Percentiles rank a stretch among this genome's conserved stretches.
These are phyloP conservation scores for Hanseniaspora hatyaiensis DNA, from an alignment of 805 yeast species.

Conservation along the genomic window DNA sequence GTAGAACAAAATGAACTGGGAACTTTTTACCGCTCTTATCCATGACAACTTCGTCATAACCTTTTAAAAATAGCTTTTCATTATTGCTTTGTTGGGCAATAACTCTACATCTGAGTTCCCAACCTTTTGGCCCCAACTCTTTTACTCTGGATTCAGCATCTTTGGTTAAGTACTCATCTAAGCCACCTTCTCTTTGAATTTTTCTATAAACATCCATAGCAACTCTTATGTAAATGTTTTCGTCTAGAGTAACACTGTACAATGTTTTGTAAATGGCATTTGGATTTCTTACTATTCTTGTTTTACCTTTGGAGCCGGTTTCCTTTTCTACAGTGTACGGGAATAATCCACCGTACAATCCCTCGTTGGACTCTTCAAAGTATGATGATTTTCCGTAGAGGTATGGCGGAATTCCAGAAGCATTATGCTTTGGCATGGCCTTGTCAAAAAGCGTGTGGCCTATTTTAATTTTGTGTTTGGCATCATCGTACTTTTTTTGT, in stretches of 20 bases:
- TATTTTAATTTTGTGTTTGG: background rate
- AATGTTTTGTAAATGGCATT: slow-evolving; percentile 63
- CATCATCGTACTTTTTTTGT: background rate
- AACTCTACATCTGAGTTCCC: slow-evolving; percentile 75
- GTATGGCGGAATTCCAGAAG: slow-evolving; percentile 40
- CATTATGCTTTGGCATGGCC: slow-evolving; percentile 2
- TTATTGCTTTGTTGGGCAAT: slow-evolving; percentile 28
- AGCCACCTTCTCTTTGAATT: slow-evolving; percentile 86
- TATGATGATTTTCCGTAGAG: slow-evolving; percentile 67
- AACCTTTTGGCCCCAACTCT: slow-evolving; percentile 84
- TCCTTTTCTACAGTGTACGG: slow-evolving; percentile 65
- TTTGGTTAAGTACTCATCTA: slow-evolving; percentile 77
- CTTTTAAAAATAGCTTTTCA: slow-evolving; percentile 32
- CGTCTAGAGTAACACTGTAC: slow-evolving; percentile 72
- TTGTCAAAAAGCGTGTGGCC: slow-evolving; percentile 8
- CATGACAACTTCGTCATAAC: slow-evolving; percentile 28
- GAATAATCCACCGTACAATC: slow-evolving; percentile 82
- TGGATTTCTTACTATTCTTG: slow-evolving; percentile 69
- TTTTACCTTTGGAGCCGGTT: slow-evolving; percentile 63
- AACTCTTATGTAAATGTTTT: slow-evolving; percentile 45
- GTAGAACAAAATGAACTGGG: slow-evolving; percentile 20
- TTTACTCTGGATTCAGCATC: slow-evolving; percentile 82
- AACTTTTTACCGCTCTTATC: slow-evolving; percentile 24
- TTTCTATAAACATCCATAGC: slow-evolving; percentile 76
- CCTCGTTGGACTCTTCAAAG: slow-evolving; percentile 76